Evolutionary conservation across 805 yeast species (phyloP).

Genomic region (Spencermartinsiella europaea): DNA sequence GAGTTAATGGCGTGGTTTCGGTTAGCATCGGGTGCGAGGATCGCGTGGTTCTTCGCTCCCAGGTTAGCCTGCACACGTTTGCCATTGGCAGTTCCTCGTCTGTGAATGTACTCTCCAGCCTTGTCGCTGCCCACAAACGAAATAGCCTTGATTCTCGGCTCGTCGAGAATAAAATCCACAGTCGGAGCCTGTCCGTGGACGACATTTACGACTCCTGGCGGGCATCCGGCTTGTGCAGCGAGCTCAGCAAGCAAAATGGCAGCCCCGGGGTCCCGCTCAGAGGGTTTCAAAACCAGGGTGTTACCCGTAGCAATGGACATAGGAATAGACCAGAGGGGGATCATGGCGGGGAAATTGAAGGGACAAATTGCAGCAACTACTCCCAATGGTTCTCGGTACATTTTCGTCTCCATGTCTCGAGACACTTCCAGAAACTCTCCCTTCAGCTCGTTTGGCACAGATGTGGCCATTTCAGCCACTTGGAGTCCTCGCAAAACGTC

Average conservation of each 20-base stretch:
- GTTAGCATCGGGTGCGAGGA: conserved; percentile 69
- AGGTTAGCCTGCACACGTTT: conserved; percentile 73
- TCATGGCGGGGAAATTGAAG: conserved; percentile 83
- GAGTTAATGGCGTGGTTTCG: conserved; percentile 58
- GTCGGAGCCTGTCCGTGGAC: conserved; percentile 72
- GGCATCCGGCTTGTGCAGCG: conserved; percentile 68
- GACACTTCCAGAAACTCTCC: conserved; percentile 65
- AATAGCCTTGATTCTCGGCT: conserved; percentile 69
- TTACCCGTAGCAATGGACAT: conserved; percentile 65
- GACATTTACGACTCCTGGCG: conserved; percentile 65
- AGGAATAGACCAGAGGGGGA: conserved; percentile 65
- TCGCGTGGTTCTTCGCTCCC: conserved; percentile 76
- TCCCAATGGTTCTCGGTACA: conserved; percentile 67
- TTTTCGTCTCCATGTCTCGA: conserved; percentile 69
- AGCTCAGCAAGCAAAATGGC: conserved; percentile 69
- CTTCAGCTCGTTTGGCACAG: conserved; percentile 54
- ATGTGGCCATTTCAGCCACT: conserved; percentile 72
- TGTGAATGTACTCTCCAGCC: conserved; percentile 71
- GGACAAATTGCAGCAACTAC: conserved; percentile 76
- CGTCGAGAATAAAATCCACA: conserved; percentile 64
- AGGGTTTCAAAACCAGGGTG: conserved; percentile 62
- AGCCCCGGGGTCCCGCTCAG: conserved; percentile 80
- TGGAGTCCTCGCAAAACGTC: conserved; percentile 72
- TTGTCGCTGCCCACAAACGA: conserved; percentile 77
- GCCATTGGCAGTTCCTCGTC: conserved; percentile 59